Conservation (phyloP, 2,329 filamentous ascomycete species). For the Fonsecaea pugnacius region DNA sequence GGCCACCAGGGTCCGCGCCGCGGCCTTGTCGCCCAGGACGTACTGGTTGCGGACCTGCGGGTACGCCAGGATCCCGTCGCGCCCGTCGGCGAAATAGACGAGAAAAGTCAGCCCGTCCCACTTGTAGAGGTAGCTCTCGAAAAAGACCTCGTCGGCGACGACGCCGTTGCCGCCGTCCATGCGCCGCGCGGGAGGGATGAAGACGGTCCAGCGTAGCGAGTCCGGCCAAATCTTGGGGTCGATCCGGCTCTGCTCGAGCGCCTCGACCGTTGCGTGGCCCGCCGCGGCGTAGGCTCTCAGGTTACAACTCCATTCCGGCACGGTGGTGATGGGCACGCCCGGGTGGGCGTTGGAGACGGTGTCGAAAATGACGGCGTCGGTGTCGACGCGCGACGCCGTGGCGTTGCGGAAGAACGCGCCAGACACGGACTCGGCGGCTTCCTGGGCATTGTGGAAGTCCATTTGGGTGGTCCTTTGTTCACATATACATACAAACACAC, state of each 20-base stretch:
- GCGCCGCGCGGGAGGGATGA: conserved; percentile 31
- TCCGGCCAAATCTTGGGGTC: conserved; percentile 21
- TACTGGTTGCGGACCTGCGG: conserved; percentile 35
- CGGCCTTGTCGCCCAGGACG: conserved; percentile 31
- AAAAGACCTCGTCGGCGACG: conserved; percentile 30
- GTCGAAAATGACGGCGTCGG: conserved; percentile 32
- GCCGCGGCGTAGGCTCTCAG: conserved; percentile 50
- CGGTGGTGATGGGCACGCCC: conserved; percentile 34
- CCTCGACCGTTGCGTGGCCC: conserved; percentile 43
- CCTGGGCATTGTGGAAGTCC: background rate
- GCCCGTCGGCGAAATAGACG: conserved; percentile 35
- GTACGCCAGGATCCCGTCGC: conserved; percentile 28
- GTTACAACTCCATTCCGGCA: conserved; percentile 45
- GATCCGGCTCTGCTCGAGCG: background rate
- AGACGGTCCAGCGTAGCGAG: conserved; percentile 33
- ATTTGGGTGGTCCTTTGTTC: background rate
- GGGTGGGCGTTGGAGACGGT: conserved; percentile 32
- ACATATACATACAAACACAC: background rate
- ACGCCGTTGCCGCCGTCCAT: conserved; percentile 33
- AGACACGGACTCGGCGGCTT: conserved; percentile 16
- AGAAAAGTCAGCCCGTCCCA: conserved; percentile 34
- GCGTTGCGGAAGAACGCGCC: conserved; percentile 32
- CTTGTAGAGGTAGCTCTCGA: conserved; percentile 32
- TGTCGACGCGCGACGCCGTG: conserved; percentile 32
- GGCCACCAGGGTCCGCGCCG: conserved; percentile 27